phyloP scores from a whole-genome alignment of 331 rosid genomes.

The Pyrus hybrid region DNA sequence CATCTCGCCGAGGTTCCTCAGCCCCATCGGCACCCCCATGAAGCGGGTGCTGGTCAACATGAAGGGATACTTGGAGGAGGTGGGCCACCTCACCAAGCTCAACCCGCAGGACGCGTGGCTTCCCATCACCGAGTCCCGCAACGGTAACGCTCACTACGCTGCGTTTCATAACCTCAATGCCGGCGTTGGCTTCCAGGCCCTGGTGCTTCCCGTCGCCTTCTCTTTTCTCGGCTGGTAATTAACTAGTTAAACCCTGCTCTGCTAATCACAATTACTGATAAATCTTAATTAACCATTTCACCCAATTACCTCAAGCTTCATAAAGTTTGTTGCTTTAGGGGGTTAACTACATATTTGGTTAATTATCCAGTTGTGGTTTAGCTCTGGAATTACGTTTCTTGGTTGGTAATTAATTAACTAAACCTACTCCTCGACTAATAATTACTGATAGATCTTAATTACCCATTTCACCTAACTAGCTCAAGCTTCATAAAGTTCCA shows the following conservation, averaged over 20 bases:
- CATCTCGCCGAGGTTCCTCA: slow-evolving; percentile 88
- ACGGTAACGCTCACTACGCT: slow-evolving; percentile 94
- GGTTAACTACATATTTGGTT: neutral
- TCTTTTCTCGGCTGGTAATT: slow-evolving; percentile 91
- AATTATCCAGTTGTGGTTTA: neutral
- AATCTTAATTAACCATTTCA: neutral
- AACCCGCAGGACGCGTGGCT: slow-evolving; percentile 99
- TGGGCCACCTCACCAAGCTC: slow-evolving; percentile 96
- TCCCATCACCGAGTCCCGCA: slow-evolving; percentile 93
- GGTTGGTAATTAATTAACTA: slow-evolving; percentile 62
- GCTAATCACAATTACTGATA: neutral
- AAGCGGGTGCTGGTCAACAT: slow-evolving; percentile 82
- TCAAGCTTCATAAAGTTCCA: neutral
- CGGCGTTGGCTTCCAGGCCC: slow-evolving; percentile 91
- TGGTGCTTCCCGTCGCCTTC: slow-evolving; percentile 88
- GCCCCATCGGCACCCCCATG: slow-evolving; percentile 98
- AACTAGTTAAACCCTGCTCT: neutral
- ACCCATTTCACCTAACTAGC: neutral
- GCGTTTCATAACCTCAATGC: slow-evolving; percentile 98
- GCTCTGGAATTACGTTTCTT: neutral
- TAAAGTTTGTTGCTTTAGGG: neutral
- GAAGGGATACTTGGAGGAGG: slow-evolving; percentile 94
- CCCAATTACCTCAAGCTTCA: neutral
- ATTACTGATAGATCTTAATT: neutral
- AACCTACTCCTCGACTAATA: neutral